Evolutionary conservation across 2,329 filamentous ascomycete genomes (phyloP).

Genomic region (Dactylellina drechsleri): DNA sequence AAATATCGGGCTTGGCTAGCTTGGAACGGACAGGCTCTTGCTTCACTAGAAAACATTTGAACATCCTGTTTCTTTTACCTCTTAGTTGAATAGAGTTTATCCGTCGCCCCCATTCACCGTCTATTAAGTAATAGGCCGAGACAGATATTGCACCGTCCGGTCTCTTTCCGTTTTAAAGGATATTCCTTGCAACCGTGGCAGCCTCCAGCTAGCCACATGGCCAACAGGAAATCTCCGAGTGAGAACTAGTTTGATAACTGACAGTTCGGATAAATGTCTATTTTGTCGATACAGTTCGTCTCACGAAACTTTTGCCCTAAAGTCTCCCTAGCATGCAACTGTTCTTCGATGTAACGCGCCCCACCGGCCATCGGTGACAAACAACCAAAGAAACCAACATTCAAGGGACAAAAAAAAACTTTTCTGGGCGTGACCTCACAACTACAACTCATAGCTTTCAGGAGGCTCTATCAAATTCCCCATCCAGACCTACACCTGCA

Average conservation of each 20-base stretch:
- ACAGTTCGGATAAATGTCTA: conserved; percentile 34
- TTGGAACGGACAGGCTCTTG: background rate
- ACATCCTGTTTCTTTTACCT: conserved; percentile 46
- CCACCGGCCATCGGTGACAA: conserved; percentile 23
- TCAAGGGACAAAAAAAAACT: conserved; percentile 7
- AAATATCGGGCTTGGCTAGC: conserved; percentile 17
- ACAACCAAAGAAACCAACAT: conserved; percentile 14
- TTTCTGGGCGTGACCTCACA: conserved; percentile 11
- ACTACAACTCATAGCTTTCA: background rate
- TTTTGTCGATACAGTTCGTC: background rate
- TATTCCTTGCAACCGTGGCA: conserved; percentile 15
- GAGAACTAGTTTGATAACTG: conserved; percentile 24
- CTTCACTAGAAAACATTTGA: background rate
- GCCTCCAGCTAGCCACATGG: conserved; percentile 29
- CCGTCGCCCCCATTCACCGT: conserved; percentile 22
- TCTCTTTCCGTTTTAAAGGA: background rate
- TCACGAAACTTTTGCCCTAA: background rate
- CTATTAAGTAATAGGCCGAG: conserved; percentile 41
- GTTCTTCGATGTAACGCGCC: conserved; percentile 22
- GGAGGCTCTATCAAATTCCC: conserved; percentile 6
- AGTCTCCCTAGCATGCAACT: too few species aligned
- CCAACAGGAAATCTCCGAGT: conserved; percentile 27
- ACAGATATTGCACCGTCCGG: background rate
- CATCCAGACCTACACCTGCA: too few species aligned
- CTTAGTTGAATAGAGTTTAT: conserved; percentile 20